These are phyloP conservation scores for Pelargonium australe DNA, from an alignment of 441 rosid species.

Conservation along the genomic window DNA sequence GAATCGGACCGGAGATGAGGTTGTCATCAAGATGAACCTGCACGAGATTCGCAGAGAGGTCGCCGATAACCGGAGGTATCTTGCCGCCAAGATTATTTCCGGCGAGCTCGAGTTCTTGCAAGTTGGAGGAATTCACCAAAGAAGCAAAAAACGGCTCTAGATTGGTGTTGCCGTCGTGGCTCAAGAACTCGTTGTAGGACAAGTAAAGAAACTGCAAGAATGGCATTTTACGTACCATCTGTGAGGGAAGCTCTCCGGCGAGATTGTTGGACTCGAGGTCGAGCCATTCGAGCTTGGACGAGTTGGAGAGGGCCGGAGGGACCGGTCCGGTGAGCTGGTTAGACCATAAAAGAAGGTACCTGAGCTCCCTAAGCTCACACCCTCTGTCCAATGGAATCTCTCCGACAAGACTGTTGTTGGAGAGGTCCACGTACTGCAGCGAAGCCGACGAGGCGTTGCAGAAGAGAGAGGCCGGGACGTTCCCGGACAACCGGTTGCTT, in stretches of 20 bases:
- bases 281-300: conserved; percentile 21
- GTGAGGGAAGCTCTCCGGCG: conserved; percentile 38
- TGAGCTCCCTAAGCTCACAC: conserved; percentile 41
- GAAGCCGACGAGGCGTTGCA: conserved; percentile 48
- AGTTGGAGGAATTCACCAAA: conserved; percentile 35
- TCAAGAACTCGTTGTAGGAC: conserved; percentile 38
- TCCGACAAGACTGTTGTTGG: conserved; percentile 34
- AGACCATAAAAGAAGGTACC: conserved; percentile 34
- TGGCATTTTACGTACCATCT: conserved; percentile 29
- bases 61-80: conserved; percentile 33
- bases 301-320: conserved; percentile 35
- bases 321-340: conserved; percentile 37
- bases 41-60: conserved; percentile 24
- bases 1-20: conserved; percentile 28
- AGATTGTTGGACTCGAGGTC: conserved; percentile 43
- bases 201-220: conserved; percentile 21
- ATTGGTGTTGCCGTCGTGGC: conserved; percentile 37
- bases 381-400: conserved; percentile 40
- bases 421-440: conserved; percentile 29
- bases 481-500: conserved; percentile 47
- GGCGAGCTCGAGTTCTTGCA: conserved; percentile 41
- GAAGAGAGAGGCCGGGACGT: conserved; percentile 49
- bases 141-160: conserved; percentile 40
- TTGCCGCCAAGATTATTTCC: conserved; percentile 45
- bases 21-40: conserved; percentile 28